phyloP scores from a whole-genome alignment of 2,329 filamentous ascomycete species.

The Elsinoe ampelina region DNA sequence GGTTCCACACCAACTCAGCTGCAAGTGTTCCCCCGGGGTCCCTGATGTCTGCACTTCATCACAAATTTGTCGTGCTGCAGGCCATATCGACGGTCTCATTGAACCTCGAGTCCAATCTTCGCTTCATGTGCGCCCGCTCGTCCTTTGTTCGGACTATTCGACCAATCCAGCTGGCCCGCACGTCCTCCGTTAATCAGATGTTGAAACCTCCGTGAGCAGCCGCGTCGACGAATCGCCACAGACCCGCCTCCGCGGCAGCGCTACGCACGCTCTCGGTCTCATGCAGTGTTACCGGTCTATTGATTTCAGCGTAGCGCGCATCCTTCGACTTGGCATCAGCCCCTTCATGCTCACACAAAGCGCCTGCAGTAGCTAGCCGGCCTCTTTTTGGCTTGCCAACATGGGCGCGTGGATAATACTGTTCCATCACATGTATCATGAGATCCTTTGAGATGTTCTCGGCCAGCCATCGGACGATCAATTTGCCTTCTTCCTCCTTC shows the following conservation, averaged over 20 bases:
- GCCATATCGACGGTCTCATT: background rate
- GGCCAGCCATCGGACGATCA: slow-evolving; percentile 70
- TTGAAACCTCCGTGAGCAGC: slow-evolving; percentile 50
- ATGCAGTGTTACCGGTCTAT: slow-evolving; percentile 55
- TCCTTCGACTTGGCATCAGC: slow-evolving; percentile 30
- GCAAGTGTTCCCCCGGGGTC: background rate
- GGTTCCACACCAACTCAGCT: background rate
- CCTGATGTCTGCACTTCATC: background rate
- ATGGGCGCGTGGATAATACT: slow-evolving; percentile 72
- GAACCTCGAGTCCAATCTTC: background rate
- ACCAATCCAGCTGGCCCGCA: background rate
- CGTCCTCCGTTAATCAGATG: slow-evolving; percentile 22
- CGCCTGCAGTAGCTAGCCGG: slow-evolving; percentile 18
- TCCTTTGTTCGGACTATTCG: background rate
- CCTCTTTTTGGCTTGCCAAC: slow-evolving; percentile 58
- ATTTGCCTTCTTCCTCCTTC: slow-evolving; percentile 59
- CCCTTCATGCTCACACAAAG: slow-evolving; percentile 26
- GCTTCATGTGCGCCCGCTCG: background rate
- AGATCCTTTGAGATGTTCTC: slow-evolving; percentile 62
- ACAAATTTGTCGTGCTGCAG: background rate
- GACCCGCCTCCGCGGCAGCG: slow-evolving; percentile 59
- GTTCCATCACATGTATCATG: slow-evolving; percentile 83
- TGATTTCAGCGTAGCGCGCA: slow-evolving; percentile 67
- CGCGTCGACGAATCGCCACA: slow-evolving; percentile 70
- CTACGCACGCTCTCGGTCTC: slow-evolving; percentile 58